Conservation (phyloP, 495 filamentous ascomycete species). For the Sphaerosporella brunnea region DNA sequence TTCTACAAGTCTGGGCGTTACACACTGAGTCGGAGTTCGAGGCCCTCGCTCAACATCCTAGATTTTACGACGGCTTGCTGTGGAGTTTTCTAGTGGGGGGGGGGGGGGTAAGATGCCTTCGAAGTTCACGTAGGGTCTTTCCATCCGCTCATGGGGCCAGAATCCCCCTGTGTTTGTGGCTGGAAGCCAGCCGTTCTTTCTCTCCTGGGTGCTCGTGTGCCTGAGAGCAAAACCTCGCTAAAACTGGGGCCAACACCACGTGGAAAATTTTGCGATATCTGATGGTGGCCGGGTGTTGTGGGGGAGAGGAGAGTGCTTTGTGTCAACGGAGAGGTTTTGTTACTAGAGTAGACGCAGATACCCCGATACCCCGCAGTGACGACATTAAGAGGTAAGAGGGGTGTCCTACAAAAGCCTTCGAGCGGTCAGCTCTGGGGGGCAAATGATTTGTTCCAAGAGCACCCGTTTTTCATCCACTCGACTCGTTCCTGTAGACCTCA, state of each 20-base stretch:
- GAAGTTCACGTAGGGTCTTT: no score
- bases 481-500: background rate
- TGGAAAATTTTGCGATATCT: slow-evolving; percentile 5
- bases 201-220: no score
- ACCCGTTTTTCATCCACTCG: background rate
- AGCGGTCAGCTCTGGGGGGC: background rate
- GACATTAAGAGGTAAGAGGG: background rate
- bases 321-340: background rate
- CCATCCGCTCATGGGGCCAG: no score
- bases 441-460: background rate
- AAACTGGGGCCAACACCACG: slow-evolving; percentile 4
- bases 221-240: no score
- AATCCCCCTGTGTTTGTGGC: no score
- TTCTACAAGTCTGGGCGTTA: no score
- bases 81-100: no score
- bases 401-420: background rate
- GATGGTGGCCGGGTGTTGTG: background rate
- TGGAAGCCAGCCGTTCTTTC: no score
- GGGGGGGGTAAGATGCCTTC: no score
- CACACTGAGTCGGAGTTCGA: no score
- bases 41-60: no score
- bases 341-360: background rate
- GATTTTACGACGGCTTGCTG: no score
- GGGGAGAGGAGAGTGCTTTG: background rate
- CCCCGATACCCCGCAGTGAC: slow-evolving; percentile 4